phyloP scores from a whole-genome alignment of 805 yeast genomes.

The Spencermartinsiella europaea region DNA sequence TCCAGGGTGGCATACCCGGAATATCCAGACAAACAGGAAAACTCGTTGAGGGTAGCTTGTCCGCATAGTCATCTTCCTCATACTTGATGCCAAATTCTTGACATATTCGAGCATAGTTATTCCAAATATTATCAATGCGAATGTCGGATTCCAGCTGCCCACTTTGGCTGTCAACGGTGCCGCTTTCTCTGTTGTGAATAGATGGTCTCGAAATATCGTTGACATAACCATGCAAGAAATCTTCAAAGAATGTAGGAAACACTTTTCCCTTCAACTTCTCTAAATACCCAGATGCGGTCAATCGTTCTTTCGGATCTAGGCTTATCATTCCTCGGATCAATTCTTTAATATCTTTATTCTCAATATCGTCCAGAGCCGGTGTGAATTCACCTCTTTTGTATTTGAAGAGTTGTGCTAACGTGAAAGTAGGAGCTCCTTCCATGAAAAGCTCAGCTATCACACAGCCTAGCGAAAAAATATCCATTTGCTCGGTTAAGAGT shows the following conservation, averaged over 20 bases:
- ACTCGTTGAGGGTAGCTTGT: not conserved
- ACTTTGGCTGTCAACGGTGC: conserved; percentile 10
- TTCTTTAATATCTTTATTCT: conserved; percentile 45
- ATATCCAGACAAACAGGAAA: conserved; percentile 17
- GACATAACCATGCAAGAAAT: conserved; percentile 65
- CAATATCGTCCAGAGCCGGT: conserved; percentile 58
- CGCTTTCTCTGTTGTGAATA: not conserved
- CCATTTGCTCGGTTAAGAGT: conserved; percentile 59
- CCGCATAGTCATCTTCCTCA: not conserved
- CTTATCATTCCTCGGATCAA: conserved; percentile 61
- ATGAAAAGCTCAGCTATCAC: conserved; percentile 82
- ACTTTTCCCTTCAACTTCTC: conserved; percentile 42
- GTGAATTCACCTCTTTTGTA: conserved; percentile 63
- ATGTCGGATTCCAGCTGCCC: conserved; percentile 43
- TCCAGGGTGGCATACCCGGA: conserved; percentile 20
- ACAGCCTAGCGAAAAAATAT: conserved; percentile 57
- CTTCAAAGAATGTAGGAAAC: conserved; percentile 66
- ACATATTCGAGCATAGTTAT: conserved; percentile 50
- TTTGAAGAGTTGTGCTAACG: conserved; percentile 80
- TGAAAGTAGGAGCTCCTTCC: conserved; percentile 84
- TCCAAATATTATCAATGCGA: conserved; percentile 56
- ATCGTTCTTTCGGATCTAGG: conserved; percentile 57
- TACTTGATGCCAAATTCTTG: conserved; percentile 10
- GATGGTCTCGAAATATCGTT: conserved; percentile 33
- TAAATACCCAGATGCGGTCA: conserved; percentile 50